A percentile compares a stretch with the other conserved stretches of the same genome.
These are phyloP conservation scores for Penicillium ochrochloron DNA, from an alignment of 495 filamentous ascomycete genomes.

Conservation along the genomic window DNA sequence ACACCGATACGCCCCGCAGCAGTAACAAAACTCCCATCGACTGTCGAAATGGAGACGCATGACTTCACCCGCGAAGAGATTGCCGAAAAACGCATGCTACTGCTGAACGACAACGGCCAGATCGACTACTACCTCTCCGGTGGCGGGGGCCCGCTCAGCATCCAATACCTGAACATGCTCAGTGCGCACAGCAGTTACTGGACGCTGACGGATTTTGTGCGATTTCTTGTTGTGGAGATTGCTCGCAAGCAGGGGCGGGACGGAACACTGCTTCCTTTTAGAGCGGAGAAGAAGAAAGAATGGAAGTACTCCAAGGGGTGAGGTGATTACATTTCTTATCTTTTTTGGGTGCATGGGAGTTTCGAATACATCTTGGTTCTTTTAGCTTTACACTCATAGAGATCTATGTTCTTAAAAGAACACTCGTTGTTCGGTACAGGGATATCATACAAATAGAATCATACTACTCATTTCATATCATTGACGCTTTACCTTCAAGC, in stretches of 20 bases:
- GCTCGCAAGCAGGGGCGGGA: slow-evolving; percentile 73
- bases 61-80: slow-evolving; percentile 92
- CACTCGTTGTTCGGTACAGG: not conserved
- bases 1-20: slow-evolving; percentile 44
- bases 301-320: slow-evolving; percentile 46
- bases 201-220: slow-evolving; percentile 80
- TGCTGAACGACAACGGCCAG: slow-evolving; percentile 95
- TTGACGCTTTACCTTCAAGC: not conserved
- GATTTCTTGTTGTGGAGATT: slow-evolving; percentile 85
- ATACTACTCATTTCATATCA: not conserved
- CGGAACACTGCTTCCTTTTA: slow-evolving; percentile 68
- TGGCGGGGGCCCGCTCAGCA: slow-evolving; percentile 80
- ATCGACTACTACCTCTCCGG: slow-evolving; percentile 86
- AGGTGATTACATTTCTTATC: slow-evolving; percentile 9
- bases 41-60: slow-evolving; percentile 92
- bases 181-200: slow-evolving; percentile 97
- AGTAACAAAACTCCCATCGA: slow-evolving; percentile 75
- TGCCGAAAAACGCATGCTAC: slow-evolving; percentile 82
- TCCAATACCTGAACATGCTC: slow-evolving; percentile 97
- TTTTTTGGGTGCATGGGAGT: not conserved
- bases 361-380: not conserved
- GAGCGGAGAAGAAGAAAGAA: slow-evolving; percentile 73
- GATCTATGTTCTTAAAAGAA: not conserved
- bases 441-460: not conserved
- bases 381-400: not conserved